These are phyloP conservation scores for Ceriops tagal DNA, from an alignment of 345 rosid species.

Conservation along the genomic window DNA sequence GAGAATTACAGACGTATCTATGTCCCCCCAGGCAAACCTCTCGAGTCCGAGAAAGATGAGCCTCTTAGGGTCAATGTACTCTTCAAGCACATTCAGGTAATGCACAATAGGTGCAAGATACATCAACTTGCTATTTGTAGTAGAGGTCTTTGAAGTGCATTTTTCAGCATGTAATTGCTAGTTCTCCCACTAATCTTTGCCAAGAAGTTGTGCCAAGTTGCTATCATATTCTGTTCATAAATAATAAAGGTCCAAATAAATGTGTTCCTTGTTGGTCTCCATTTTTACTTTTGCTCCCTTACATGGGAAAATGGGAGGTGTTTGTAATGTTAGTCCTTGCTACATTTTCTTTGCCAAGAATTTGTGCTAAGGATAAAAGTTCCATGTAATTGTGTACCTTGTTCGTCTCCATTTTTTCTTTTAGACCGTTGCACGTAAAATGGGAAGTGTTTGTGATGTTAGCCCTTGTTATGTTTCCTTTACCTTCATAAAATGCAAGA, in stretches of 20 bases:
- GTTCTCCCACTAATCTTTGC: neutral
- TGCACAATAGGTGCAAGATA: neutral
- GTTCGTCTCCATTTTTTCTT: neutral
- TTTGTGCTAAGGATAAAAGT: neutral
- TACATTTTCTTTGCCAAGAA: neutral
- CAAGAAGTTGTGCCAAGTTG: neutral
- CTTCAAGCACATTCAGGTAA: slow-evolving; percentile 74
- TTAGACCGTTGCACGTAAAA: too few relatives aligned
- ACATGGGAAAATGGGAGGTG: too few relatives aligned
- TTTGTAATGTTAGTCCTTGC: too few relatives aligned
- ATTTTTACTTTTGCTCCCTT: neutral
- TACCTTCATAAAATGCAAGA: too few relatives aligned
- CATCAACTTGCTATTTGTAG: neutral
- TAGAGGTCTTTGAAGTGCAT: neutral
- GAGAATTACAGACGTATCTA: slow-evolving; percentile 61
- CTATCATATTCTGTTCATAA: neutral
- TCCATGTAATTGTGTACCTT: neutral
- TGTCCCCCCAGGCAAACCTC: slow-evolving; percentile 56
- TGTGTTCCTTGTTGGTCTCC: neutral
- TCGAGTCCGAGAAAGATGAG: slow-evolving; percentile 45
- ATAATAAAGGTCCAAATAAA: neutral
- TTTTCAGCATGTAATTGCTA: neutral
- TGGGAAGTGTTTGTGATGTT: neutral
- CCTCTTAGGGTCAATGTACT: slow-evolving; percentile 63
- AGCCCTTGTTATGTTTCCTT: too few relatives aligned